Conservation (phyloP, 495 filamentous ascomycete species). For the Mycothermus thermophilus region DNA sequence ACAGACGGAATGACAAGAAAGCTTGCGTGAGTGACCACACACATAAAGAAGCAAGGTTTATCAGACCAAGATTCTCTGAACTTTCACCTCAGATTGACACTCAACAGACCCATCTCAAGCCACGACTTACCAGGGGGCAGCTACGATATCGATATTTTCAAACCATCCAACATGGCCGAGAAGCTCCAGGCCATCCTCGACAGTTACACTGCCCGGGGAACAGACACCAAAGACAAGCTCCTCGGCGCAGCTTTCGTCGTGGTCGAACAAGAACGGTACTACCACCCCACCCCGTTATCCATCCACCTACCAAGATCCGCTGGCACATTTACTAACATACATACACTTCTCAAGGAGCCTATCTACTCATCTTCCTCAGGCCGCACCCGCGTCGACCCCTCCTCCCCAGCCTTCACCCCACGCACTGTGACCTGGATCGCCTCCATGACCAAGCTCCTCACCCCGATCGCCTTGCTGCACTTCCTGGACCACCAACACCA, state of each 20-base stretch:
- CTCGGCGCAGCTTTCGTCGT: conserved; percentile 20
- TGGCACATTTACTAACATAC: conserved; percentile 3
- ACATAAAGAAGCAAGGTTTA: too few relatives aligned
- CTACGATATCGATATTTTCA: too few relatives aligned
- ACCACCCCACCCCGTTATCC: background rate
- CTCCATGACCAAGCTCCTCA: conserved; percentile 26
- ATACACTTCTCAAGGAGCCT: conserved; percentile 2
- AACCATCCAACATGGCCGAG: too few relatives aligned
- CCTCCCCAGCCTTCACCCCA: conserved; percentile 17
- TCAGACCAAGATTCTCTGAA: too few relatives aligned
- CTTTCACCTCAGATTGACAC: too few relatives aligned
- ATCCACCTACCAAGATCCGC: too few relatives aligned
- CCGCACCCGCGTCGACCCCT: conserved; percentile 3
- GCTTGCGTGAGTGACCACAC: too few relatives aligned
- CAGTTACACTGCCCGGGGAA: conserved; percentile 6
- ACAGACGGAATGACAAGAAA: too few relatives aligned
- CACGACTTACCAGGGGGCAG: too few relatives aligned
- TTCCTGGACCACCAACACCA: conserved; percentile 27
- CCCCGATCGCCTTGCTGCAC: conserved; percentile 20
- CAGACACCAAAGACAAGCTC: conserved; percentile 16
- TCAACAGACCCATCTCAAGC: too few relatives aligned
- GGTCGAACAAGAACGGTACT: conserved; percentile 14
- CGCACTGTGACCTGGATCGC: conserved; percentile 38
- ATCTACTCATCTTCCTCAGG: conserved; percentile 17
- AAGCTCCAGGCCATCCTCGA: conserved; percentile 15